Conservation (phyloP, 345 rosid species). For the Pistacia vera region DNA sequence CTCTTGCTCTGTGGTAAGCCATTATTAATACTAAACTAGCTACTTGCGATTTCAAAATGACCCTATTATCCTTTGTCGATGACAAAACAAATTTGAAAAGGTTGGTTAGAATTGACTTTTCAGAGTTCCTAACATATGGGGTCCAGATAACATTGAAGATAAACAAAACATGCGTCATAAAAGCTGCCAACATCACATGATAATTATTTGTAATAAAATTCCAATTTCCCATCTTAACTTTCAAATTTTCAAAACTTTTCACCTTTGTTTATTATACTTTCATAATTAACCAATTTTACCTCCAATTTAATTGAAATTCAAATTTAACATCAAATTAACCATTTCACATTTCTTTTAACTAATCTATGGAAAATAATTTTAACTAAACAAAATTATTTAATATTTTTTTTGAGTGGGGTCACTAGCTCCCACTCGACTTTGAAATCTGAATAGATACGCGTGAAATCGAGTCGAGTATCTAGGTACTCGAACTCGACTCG, state of each 20-base stretch:
- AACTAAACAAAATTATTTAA: too few species aligned
- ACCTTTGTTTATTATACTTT: neutral
- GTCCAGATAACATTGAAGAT: neutral
- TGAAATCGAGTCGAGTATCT: too few species aligned
- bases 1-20: neutral
- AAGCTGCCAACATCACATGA: conserved; percentile 24
- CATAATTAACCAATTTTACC: neutral
- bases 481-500: too few species aligned
- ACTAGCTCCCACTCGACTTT: too few species aligned
- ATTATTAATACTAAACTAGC: neutral
- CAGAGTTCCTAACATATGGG: neutral
- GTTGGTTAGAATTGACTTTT: neutral
- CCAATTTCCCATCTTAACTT: neutral
- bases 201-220: neutral
- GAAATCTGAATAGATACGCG: too few species aligned
- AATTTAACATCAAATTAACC: neutral
- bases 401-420: too few species aligned
- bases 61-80: neutral
- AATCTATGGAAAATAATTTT: too few species aligned
- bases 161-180: neutral
- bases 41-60: neutral
- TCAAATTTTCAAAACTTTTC: conserved; percentile 14
- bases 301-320: neutral
- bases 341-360: neutral
- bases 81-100: neutral